Evolutionary conservation across 352 stramenopile species (phyloP), one percentile per base, ranked within the genome.

Genomic region (Phytophthora sansomeana): DNA sequence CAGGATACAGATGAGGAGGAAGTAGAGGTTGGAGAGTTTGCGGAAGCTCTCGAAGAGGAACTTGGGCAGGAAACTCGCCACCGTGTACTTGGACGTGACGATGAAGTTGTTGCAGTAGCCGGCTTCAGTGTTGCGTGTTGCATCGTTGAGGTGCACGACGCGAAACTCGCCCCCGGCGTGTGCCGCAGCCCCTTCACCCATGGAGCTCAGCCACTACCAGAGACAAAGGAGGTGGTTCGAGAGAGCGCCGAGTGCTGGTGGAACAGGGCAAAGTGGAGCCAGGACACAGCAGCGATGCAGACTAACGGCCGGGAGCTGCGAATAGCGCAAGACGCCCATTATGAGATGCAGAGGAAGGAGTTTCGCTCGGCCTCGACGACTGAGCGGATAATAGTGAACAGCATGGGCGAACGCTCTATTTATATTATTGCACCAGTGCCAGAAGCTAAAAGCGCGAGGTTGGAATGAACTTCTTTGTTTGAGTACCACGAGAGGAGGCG

Each of bases 1-100:
- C 50, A 95, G 70, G 28, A 90, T 91, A 28, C 87, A 95, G 61
- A 98, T 92, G 50, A 95, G 39, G 17, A 98, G 77, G 67, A 98
- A 98, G 76, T 98, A 98, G 42, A 97, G 68, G 38, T 98, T 98
- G 29, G 93, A 93, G 36, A 97, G 80, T 68, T 97, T 97, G 24
- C 85, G 85, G 63, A 95, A 95, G 32, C 80, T 91, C 72, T 98
- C 92, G 44, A 96, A 95, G 32, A 98, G 79, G 39, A 98, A 98
- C 58, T 93, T 96, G 36, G 91, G 91, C 48, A 98, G 32, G 63
- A 98, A 98, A 58, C 77, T 95, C 11, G 90, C 64, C 14, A 81
- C 47, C 29, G 90, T 96, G 80, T 98, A 98, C 78, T 98, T 98
- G 67, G 79, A 95, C 41, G 93, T 98, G 21, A 93, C 72, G 55